Percentiles rank a stretch among this genome's conserved stretches.
Evolutionary conservation across 768 basidiomycete species (phyloP).

Genomic region (Suillus fuscotomentosus): DNA sequence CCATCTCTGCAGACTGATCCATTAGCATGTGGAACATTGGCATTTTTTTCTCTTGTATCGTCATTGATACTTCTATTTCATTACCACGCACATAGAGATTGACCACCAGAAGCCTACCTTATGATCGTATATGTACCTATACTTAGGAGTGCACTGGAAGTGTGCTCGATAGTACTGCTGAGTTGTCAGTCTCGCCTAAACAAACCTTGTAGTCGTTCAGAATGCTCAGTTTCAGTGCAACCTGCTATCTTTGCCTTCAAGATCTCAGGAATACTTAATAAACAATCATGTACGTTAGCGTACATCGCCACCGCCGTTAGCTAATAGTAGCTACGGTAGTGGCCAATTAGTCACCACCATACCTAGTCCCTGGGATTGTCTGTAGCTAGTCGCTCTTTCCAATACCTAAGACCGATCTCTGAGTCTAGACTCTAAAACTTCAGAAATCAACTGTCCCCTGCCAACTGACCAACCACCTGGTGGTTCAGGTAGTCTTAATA

Average conservation of each 20-base stretch:
- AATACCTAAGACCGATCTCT: not conserved
- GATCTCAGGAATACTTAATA: too few relatives aligned
- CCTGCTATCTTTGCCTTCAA: not conserved
- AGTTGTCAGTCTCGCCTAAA: not conserved
- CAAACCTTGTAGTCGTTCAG: not conserved
- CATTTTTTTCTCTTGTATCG: not conserved
- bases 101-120: not conserved
- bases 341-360: too few relatives aligned
- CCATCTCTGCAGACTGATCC: slow-evolving; percentile 30
- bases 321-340: too few relatives aligned
- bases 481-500: too few relatives aligned
- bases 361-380: too few relatives aligned
- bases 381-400: too few relatives aligned
- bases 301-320: too few relatives aligned
- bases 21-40: slow-evolving; percentile 7
- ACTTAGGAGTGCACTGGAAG: not conserved
- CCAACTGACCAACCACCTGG: not conserved
- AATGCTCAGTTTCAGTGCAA: not conserved
- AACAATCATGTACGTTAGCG: too few relatives aligned
- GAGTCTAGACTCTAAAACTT: not conserved
- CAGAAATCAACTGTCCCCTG: not conserved
- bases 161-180: not conserved
- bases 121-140: not conserved
- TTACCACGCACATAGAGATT: not conserved
- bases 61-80: not conserved